A percentile compares a stretch with the other conserved stretches of the same genome.
Conservation (phyloP, 441 rosid genomes). For the Populus hybrid region DNA sequence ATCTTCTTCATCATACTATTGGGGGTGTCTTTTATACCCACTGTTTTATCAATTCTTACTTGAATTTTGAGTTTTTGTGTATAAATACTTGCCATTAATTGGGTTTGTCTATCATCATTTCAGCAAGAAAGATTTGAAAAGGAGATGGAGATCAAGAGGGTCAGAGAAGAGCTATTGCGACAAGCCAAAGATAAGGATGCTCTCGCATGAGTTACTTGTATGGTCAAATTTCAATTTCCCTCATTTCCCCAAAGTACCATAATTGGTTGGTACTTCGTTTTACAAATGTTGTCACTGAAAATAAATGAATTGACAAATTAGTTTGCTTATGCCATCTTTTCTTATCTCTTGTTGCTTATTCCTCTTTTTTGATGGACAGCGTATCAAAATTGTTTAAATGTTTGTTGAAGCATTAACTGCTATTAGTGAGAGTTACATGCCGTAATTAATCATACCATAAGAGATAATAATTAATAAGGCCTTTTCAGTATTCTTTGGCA, state of each 20-base stretch:
- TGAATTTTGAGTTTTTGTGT: neutral
- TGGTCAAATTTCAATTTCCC: slow-evolving; percentile 1
- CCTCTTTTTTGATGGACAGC: too few relatives aligned
- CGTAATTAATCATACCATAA: neutral
- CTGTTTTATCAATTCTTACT: neutral
- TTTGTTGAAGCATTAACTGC: neutral
- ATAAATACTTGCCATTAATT: neutral
- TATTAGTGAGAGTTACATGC: neutral
- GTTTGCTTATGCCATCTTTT: neutral
- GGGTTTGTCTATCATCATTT: neutral
- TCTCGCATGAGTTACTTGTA: slow-evolving; percentile 19
- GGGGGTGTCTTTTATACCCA: neutral
- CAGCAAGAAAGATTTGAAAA: slow-evolving; percentile 55
- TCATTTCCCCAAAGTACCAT: neutral
- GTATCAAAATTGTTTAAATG: neutral
- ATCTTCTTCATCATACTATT: neutral
- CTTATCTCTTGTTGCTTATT: neutral
- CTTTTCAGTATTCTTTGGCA: neutral
- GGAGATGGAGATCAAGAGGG: slow-evolving; percentile 65
- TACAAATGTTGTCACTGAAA: neutral
- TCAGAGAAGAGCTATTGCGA: slow-evolving; percentile 56
- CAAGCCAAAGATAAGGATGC: slow-evolving; percentile 55
- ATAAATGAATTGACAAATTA: slow-evolving; percentile 11
- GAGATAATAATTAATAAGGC: neutral
- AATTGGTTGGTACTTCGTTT: neutral